phyloP scores from a whole-genome alignment of 2,329 filamentous ascomycete species.

The Phoma herbarum region DNA sequence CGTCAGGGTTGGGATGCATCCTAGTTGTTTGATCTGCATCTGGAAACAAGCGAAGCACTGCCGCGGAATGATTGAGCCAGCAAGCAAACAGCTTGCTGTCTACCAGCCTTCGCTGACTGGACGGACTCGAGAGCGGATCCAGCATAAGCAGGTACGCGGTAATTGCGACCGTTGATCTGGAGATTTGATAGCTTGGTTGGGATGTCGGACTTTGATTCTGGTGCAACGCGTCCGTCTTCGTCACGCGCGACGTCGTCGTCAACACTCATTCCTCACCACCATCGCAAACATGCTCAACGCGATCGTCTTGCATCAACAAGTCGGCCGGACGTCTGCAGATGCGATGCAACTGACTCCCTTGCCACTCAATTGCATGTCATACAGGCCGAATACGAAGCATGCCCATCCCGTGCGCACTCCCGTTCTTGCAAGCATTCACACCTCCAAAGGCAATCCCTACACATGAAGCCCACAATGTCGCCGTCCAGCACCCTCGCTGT shows the following conservation, averaged over 20 bases:
- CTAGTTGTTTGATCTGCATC: conserved; percentile 40
- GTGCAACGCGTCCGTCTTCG: conserved; percentile 5
- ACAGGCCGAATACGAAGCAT: background rate
- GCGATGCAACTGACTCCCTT: conserved; percentile 1
- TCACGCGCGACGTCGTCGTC: conserved; percentile 15
- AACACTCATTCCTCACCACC: conserved; percentile 21
- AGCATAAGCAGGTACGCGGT: conserved; percentile 12
- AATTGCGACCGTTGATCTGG: conserved; percentile 10
- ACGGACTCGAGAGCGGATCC: conserved; percentile 10
- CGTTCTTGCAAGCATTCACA: background rate
- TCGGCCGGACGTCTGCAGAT: conserved; percentile 1
- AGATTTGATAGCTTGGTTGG: conserved; percentile 1
- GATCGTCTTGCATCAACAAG: conserved; percentile 3
- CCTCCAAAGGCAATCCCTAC: background rate
- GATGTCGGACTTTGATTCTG: conserved; percentile 6
- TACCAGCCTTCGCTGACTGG: conserved; percentile 3
- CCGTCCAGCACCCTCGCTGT: conserved; percentile 10
- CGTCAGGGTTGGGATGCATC: conserved; percentile 20
- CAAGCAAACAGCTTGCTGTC: conserved; percentile 11
- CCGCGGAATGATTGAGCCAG: conserved; percentile 28
- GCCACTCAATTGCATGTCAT: conserved; percentile 2
- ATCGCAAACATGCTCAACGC: conserved; percentile 4
- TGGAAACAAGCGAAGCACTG: conserved; percentile 36
- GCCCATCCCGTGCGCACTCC: background rate
- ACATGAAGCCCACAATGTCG: conserved; percentile 20